phyloP scores from a whole-genome alignment of 257 asterid genomes.

The Mentha longifolia region DNA sequence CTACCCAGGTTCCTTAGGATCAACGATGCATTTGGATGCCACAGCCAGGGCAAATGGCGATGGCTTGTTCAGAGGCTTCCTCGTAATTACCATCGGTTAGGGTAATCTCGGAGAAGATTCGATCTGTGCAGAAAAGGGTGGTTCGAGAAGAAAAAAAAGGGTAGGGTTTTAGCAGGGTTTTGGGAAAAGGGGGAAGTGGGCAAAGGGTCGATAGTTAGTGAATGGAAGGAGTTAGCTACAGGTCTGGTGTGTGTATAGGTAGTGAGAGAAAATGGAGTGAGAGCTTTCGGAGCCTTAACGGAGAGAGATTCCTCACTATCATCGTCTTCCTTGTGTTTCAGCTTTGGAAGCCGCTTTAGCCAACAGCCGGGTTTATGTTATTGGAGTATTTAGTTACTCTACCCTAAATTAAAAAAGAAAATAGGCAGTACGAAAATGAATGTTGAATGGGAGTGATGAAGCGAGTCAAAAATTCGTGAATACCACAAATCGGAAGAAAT shows the following conservation, averaged over 20 bases:
- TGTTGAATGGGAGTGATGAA: no score
- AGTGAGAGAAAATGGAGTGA: conserved; percentile 45
- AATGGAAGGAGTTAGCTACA: conserved; percentile 34
- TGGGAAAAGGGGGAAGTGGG: conserved; percentile 34
- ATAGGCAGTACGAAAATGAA: no score
- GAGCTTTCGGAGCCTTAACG: conserved; percentile 55
- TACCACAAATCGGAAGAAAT: no score
- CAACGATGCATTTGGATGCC: conserved; percentile 84
- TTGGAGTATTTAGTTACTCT: no score
- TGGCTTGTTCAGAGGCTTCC: conserved; percentile 43
- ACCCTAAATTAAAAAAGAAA: no score
- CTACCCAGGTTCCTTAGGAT: conserved; percentile 71
- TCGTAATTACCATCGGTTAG: conserved; percentile 81
- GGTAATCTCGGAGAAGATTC: conserved; percentile 36
- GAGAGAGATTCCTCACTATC: conserved; percentile 56
- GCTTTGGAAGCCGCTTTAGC: conserved; percentile 26
- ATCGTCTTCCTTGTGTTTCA: conserved; percentile 29
- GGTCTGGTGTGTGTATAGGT: conserved; percentile 37
- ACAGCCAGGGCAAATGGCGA: conserved; percentile 79
- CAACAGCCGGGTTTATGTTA: background rate
- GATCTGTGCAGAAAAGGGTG: conserved; percentile 47
- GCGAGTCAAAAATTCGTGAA: no score
- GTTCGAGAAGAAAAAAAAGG: conserved; percentile 38
- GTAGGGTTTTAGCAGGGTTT: conserved; percentile 65
- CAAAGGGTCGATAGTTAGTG: conserved; percentile 25